Percentiles rank a stretch among this genome's conserved stretches.
Conservation (phyloP, 306 rosid genomes). For the Castanea crenata region DNA sequence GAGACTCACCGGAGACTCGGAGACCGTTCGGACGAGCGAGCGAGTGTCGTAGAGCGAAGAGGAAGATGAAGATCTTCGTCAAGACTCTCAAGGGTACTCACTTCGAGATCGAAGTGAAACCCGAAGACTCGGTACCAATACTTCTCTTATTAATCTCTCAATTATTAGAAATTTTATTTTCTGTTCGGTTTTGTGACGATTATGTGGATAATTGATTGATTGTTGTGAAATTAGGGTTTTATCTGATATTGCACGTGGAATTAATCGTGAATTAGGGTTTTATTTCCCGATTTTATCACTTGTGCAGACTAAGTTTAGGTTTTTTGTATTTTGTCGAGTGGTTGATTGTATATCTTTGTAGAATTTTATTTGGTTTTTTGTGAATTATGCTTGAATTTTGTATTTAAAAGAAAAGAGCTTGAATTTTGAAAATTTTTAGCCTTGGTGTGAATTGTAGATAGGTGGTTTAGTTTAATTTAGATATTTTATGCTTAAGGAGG, state of each 20-base stretch:
- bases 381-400: not conserved
- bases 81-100: conserved; percentile 73
- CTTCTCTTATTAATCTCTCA: not conserved
- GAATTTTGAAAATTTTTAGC: not conserved
- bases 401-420: too few relatives aligned
- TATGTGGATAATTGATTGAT: not conserved
- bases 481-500: not conserved
- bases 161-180: conserved; percentile 21
- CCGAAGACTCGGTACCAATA: conserved; percentile 36
- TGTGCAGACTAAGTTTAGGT: not conserved
- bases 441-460: not conserved
- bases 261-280: conserved; percentile 27
- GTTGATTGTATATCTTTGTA: not conserved
- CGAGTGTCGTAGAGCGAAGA: conserved; percentile 6
- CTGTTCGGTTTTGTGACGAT: not conserved
- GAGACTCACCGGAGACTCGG: conserved; percentile 21
- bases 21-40: not conserved
- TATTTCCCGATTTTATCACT: not conserved
- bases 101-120: conserved; percentile 63
- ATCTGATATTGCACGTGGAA: not conserved
- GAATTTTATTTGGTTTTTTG: not conserved
- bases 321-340: not conserved
- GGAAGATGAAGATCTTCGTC: conserved; percentile 66
- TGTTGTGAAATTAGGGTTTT: conserved; percentile 27
- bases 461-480: not conserved